Evolutionary conservation across 2,329 filamentous ascomycete species (phyloP), one percentile per base, ranked within the genome.

Genomic region (Fusarium luffae): DNA sequence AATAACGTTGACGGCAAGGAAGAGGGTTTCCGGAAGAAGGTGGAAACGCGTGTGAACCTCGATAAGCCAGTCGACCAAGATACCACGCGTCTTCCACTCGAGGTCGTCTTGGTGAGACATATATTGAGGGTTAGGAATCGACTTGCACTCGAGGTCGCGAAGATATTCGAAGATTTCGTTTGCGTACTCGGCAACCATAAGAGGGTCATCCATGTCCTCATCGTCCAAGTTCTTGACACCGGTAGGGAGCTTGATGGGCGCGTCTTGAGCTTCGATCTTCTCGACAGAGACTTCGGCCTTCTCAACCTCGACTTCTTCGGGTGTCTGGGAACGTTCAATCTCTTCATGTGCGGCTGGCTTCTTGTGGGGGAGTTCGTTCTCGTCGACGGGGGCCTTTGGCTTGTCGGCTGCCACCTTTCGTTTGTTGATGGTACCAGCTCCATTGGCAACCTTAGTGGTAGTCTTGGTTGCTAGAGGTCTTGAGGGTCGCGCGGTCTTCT

Each of bases 181-280:
- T 51, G 97, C 94, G 77, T 99, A 99, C 80, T 98, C 96, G 54
- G 96, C 93, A 70, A 97, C 96, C 96, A 99, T 98, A 75, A 98
- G 86, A 27, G 97, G 97, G 77, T 99, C 96, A 72, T 97, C 93
- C 52, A 92, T 79, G 75, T 99, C 96, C 79, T 98, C 96, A 51
- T 85, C 85, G 77, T 98, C 96, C 30, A 98, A 85, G 74, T 96
- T 86, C 74, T 88, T 85, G 57, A 88, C 67, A 12, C 79, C 77
- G 11, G 50, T 44, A 54, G 71, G 70, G 40, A 72, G 70, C 23
- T 56, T 47, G 27, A 57, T 54, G 9, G 47, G 52, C 13, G 51
- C 57, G 41, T 66, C 62, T 37, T 69, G 62, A 21, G 59, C 42
- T 27, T 64, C 70, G 30, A 42, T 71, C 68, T 73, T 59, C 19